Percentiles rank a stretch among this genome's conserved stretches.
Conservation (phyloP, 2,329 filamentous ascomycete genomes). For the Trichophyton schoenleinii region DNA sequence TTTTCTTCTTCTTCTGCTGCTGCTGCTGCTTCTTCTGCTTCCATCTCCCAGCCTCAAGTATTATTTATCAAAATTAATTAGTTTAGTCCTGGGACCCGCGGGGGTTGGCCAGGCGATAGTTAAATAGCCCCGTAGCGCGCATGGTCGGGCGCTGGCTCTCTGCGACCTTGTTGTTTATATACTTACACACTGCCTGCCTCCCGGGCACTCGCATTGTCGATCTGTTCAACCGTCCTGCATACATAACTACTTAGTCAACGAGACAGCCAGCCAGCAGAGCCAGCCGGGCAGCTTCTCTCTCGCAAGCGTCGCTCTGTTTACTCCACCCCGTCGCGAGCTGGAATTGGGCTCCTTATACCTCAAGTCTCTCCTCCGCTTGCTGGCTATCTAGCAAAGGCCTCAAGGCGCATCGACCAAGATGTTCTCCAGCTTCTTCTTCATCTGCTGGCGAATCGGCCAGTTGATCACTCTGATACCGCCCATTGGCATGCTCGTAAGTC, state of each 20-base stretch:
- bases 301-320: background rate
- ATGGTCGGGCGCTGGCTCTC: background rate
- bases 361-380: background rate
- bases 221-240: background rate
- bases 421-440: slow-evolving; percentile 47
- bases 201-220: background rate
- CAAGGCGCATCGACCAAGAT: slow-evolving; percentile 31
- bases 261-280: too few relatives aligned
- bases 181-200: too few relatives aligned
- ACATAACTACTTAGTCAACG: background rate
- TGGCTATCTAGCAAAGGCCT: slow-evolving; percentile 21
- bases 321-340: background rate
- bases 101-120: slow-evolving; percentile 1
- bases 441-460: slow-evolving; percentile 48
- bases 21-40: background rate
- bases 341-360: too few relatives aligned
- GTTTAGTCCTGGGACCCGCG: background rate
- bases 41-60: slow-evolving; percentile 9
- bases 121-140: background rate
- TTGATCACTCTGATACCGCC: slow-evolving; percentile 51
- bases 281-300: too few relatives aligned
- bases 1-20: slow-evolving; percentile 6
- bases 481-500: slow-evolving; percentile 47
- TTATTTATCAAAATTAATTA: background rate
- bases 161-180: background rate